These are phyloP conservation scores for Edaphochlamys debaryana DNA, from an alignment of 139 green algal genomes.

Conservation along the genomic window DNA sequence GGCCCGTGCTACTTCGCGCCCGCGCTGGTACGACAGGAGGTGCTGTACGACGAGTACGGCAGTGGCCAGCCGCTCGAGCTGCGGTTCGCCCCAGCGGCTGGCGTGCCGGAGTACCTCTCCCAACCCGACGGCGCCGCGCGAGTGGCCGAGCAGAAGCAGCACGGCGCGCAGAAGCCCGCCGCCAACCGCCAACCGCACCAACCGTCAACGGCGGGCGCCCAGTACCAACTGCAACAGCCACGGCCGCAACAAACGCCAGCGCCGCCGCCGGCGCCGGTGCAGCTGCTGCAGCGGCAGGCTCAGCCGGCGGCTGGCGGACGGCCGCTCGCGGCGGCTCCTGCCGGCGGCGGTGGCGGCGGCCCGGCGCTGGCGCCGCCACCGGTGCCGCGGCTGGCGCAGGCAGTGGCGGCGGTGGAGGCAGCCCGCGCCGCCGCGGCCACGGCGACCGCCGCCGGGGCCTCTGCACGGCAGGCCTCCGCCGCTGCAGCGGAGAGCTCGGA, in stretches of 20 bases:
- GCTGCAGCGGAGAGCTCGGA: neutral
- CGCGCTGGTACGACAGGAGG: conserved; percentile 30
- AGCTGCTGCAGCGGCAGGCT: neutral
- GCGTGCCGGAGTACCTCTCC: neutral
- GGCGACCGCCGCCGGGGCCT: neutral
- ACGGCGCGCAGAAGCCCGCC: neutral
- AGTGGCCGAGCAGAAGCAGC: neutral
- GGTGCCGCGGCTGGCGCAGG: neutral
- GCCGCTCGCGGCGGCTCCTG: too few relatives aligned
- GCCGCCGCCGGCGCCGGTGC: neutral
- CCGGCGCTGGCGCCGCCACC: neutral
- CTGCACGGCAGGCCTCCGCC: neutral
- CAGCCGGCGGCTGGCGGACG: too few relatives aligned
- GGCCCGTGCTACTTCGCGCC: neutral
- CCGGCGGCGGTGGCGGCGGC: neutral
- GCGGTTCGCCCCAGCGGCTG: neutral
- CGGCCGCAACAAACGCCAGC: neutral
- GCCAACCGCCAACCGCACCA: too few relatives aligned
- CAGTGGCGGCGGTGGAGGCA: neutral
- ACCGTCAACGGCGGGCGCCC: too few relatives aligned
- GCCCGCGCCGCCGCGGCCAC: neutral
- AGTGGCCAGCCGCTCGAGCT: neutral
- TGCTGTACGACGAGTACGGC: conserved; percentile 24
- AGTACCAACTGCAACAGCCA: neutral
- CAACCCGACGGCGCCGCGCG: neutral